Conservation (phyloP, 331 rosid genomes). For the Telfairia occidentalis region DNA sequence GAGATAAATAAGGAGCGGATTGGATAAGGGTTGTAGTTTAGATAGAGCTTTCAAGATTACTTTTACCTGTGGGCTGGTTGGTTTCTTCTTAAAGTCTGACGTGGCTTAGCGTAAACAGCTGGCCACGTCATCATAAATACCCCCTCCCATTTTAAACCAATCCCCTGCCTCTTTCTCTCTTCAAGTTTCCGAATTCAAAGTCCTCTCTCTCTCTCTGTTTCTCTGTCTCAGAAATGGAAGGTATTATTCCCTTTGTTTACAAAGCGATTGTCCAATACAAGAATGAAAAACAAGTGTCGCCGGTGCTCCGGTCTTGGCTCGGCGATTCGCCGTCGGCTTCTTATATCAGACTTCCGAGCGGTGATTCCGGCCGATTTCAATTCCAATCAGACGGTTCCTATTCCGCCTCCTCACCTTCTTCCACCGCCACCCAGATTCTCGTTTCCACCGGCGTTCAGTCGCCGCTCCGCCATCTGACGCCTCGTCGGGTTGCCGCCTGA, state of each 20-base stretch:
- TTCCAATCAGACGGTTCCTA: constrained; percentile 19
- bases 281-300: constrained; percentile 28
- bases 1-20: background rate
- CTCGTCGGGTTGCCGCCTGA: constrained; percentile 34
- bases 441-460: constrained; percentile 54
- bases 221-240: constrained; percentile 48
- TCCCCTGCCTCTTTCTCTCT: constrained; percentile 4
- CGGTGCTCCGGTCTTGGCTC: constrained; percentile 42
- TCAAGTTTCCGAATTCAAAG: background rate
- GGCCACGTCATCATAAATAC: constrained; percentile 46
- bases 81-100: constrained; percentile 34
- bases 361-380: constrained; percentile 61
- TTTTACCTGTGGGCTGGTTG: constrained; percentile 16
- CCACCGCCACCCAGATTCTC: constrained; percentile 25
- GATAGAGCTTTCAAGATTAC: constrained; percentile 44
- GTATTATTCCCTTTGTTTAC: constrained; percentile 86
- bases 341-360: constrained; percentile 53
- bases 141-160: constrained; percentile 15
- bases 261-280: constrained; percentile 62
- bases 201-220: background rate
- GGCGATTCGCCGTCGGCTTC: constrained; percentile 64
- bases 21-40: constrained; percentile 26
- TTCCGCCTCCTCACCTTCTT: constrained; percentile 26
- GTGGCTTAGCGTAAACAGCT: constrained; percentile 47
- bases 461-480: constrained; percentile 25